Percentiles rank a stretch among this genome's conserved stretches.
Evolutionary conservation across 257 asterid species (phyloP).

Genomic region (Solanum neorickii): DNA sequence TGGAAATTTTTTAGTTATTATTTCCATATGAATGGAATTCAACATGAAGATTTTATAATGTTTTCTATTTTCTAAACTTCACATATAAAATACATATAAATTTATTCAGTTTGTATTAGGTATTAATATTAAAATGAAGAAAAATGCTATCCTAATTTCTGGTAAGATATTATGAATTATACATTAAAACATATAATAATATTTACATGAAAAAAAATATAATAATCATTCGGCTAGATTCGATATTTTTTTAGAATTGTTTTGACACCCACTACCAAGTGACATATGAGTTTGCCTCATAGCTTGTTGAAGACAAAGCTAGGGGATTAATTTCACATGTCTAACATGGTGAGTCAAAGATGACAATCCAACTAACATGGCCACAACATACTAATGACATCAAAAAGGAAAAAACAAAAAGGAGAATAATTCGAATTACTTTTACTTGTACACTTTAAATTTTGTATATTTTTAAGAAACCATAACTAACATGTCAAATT

Average conservation of each 20-base stretch:
- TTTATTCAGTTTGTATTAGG: background rate
- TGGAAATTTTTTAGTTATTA: background rate
- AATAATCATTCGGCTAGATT: background rate
- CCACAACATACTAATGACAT: background rate
- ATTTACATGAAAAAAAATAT: background rate
- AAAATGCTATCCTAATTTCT: background rate
- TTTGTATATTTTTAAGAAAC: no score
- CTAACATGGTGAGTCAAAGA: background rate
- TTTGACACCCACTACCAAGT: background rate
- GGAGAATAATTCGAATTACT: background rate
- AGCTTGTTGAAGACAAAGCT: background rate
- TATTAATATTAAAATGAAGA: background rate
- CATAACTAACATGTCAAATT: no score
- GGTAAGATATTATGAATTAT: background rate
- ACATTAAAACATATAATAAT: background rate
- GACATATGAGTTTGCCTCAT: background rate
- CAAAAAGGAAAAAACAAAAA: background rate
- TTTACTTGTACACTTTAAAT: no score
- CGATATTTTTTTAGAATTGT: background rate
- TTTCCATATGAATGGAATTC: background rate
- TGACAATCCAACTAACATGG: background rate
- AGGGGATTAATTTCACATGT: background rate
- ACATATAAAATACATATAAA: background rate
- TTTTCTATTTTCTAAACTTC: background rate
- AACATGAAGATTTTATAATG: background rate